A percentile compares a stretch with the other conserved stretches of the same genome.
These are phyloP conservation scores for Chlorella sp. DNA, from an alignment of 139 green algal species.

Conservation along the genomic window DNA sequence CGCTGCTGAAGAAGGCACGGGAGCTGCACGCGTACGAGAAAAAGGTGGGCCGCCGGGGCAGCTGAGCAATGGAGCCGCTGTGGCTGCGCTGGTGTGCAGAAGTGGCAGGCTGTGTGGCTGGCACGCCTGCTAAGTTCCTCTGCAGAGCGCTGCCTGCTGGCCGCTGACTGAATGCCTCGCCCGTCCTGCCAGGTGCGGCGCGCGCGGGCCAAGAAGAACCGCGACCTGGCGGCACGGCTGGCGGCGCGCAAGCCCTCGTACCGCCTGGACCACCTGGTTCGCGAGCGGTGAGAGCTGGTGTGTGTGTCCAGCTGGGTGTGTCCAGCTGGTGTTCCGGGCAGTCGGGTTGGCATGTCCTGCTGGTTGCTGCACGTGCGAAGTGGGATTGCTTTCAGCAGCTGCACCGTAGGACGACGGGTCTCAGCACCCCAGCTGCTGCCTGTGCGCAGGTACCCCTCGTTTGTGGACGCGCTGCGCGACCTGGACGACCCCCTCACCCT, in stretches of 20 bases:
- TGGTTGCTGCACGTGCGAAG: no score
- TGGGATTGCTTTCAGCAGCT: no score
- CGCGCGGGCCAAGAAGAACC: conserved; percentile 84
- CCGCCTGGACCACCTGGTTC: conserved; percentile 94
- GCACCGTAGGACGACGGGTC: no score
- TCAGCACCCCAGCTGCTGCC: no score
- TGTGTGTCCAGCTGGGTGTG: no score
- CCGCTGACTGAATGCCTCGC: no score
- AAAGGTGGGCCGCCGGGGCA: conserved; percentile 34
- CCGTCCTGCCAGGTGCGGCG: conserved; percentile 63
- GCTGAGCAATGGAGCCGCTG: no score
- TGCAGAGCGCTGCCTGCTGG: neutral
- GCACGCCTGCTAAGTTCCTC: no score
- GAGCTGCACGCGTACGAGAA: conserved; percentile 51
- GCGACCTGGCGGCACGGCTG: conserved; percentile 76
- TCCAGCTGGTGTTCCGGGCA: no score
- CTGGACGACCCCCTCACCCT: conserved; percentile 97
- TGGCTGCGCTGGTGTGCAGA: no score
- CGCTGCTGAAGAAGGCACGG: conserved; percentile 85
- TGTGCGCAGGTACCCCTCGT: conserved; percentile 96
- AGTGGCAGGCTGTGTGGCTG: no score
- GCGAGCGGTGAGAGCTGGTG: conserved; percentile 75
- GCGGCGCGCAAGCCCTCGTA: conserved; percentile 71
- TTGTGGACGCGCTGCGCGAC: conserved; percentile 97
- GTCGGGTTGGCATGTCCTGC: no score